Evolutionary conservation across 257 asterid species (phyloP).

Genomic region (Knoxia roxburghii): DNA sequence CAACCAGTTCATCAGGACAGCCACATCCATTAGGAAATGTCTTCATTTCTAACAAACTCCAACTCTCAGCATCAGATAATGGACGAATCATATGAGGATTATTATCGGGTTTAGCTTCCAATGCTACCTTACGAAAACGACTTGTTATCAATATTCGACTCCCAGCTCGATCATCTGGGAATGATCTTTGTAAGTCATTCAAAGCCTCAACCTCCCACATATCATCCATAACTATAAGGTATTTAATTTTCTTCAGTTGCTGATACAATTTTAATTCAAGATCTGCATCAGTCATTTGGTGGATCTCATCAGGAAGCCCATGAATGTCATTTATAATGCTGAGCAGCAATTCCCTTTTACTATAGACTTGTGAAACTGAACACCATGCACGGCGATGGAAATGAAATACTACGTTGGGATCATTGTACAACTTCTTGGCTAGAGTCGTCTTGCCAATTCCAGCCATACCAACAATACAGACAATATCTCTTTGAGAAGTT

Average conservation of each 20-base stretch:
- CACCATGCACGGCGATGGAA: background rate
- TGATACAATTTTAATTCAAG: background rate
- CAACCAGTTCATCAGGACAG: constrained; percentile 3
- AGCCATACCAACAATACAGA: background rate
- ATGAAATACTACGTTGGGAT: background rate
- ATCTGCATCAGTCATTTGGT: background rate
- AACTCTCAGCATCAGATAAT: constrained; percentile 7
- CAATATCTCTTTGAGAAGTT: background rate
- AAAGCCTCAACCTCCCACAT: constrained; percentile 4
- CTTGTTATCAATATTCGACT: constrained; percentile 6
- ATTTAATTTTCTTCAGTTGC: background rate
- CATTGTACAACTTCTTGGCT: background rate
- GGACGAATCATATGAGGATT: constrained; percentile 3
- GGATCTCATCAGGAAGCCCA: background rate
- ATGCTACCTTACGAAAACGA: background rate
- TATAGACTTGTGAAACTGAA: background rate
- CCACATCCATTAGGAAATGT: background rate
- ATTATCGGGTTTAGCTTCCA: constrained; percentile 4
- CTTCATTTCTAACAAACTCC: background rate
- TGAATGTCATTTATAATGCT: background rate
- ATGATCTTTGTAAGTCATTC: background rate
- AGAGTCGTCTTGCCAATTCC: background rate
- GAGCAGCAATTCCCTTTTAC: background rate
- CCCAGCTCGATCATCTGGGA: constrained; percentile 8
- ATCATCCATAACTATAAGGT: constrained; percentile 11